Evolutionary conservation across 2,329 filamentous ascomycete genomes (phyloP).

Genomic region (Pseudopithomyces maydicus): DNA sequence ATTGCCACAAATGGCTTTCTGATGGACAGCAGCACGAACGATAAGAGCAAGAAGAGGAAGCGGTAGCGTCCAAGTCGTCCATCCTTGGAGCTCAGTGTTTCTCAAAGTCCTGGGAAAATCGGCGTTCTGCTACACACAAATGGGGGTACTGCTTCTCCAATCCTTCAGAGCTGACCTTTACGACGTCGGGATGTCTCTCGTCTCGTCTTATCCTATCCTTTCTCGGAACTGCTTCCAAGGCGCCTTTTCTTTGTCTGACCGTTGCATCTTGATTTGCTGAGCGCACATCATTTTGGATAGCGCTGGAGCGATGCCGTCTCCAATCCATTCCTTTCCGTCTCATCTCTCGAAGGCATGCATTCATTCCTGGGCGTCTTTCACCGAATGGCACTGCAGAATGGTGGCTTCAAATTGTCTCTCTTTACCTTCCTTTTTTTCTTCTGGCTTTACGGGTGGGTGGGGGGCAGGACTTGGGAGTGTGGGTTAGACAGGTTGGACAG

Average conservation of each 20-base stretch:
- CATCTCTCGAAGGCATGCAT: slow-evolving; percentile 10
- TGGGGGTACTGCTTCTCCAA: not conserved
- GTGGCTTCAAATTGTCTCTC: slow-evolving; percentile 9
- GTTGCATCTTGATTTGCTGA: slow-evolving; percentile 11
- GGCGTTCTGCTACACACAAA: too few relatives aligned
- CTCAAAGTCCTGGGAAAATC: too few relatives aligned
- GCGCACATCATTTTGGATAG: slow-evolving; percentile 22
- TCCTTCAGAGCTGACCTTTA: slow-evolving; percentile 3
- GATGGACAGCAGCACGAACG: slow-evolving; percentile 35
- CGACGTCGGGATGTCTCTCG: slow-evolving; percentile 1
- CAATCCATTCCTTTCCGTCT: slow-evolving; percentile 19
- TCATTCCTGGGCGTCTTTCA: slow-evolving; percentile 1
- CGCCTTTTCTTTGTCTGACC: not conserved
- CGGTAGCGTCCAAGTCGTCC: slow-evolving; percentile 47
- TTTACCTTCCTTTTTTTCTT: not conserved
- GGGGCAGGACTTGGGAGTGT: not conserved
- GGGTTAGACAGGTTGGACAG: slow-evolving; percentile 7
- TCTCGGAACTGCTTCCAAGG: not conserved
- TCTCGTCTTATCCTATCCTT: not conserved
- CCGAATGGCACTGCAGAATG: not conserved
- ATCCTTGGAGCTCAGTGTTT: not conserved
- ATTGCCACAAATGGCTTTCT: slow-evolving; percentile 18
- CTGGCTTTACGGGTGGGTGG: not conserved
- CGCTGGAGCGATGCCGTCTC: slow-evolving; percentile 13
- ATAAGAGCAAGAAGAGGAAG: slow-evolving; percentile 74